Base-by-base conservation (phyloP, 2,329 filamentous ascomycete genomes). In the Aspergillus neoniger region DNA sequence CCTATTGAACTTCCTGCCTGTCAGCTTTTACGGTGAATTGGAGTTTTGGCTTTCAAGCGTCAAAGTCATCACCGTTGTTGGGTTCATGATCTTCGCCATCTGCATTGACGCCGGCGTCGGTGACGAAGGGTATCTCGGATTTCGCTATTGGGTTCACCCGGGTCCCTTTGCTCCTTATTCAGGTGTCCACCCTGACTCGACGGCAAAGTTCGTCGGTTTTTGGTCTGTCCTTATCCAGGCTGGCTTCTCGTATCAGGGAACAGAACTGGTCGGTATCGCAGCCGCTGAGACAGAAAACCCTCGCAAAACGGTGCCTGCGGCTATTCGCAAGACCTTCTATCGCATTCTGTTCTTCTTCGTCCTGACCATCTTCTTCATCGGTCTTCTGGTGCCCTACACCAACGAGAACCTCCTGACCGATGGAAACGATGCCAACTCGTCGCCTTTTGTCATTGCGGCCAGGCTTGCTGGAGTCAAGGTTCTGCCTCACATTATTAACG, bases 41-140 rank as follows among this genome's bases (percentile, higher is more conserved):
- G 91, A 94, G 73, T 91, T 92, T 76, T 92, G 88, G 84, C 87
- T 93, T 67, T 87, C 89, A 5, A 85, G 82, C 59, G 86, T 94
- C 80, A 94, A 94, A 76, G 88, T 93, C 58, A 69, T 92, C 55
- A 91, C 89, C 28, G 85, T 92, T 43, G 57, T 91, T 41, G 89
- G 89, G 39, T 91, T 92, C 80, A 83, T 91, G 79, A 87, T 93
- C 70, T 91, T 92, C 68, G 87, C 83, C 65, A 89, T 92, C 67
- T 90, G 88, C 75, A 83, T 92, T 76, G 88, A 91, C 70, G 88
- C 88, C 2, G 90, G 90, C 51, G 89, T 81, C 4, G 87, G 90
- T 17, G 70, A 86, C 14, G 81, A 91, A 63, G 88, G 88, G 15
- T 88, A 89, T 69, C 81, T 92, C 53, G 90, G 90, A 43, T 92